These are phyloP conservation scores for Yarrowia porcina DNA, from an alignment of 805 yeast genomes.

Conservation along the genomic window DNA sequence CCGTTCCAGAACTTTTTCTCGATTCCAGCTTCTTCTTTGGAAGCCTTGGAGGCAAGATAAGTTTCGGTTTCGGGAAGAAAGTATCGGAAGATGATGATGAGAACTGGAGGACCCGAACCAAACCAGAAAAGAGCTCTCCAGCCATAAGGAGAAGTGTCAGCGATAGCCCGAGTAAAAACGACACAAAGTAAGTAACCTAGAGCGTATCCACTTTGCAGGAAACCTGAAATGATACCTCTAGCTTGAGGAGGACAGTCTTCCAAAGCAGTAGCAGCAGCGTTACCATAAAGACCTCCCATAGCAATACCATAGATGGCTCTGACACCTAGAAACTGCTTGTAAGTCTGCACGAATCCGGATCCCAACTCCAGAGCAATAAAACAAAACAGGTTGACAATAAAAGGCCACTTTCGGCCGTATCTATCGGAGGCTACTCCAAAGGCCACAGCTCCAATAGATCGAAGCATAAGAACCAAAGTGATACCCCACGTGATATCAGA, in stretches of 20 bases:
- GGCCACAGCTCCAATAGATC: constrained; percentile 66
- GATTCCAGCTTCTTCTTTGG: constrained; percentile 20
- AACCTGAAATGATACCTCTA: constrained; percentile 60
- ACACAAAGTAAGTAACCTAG: constrained; percentile 65
- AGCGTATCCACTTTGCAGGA: constrained; percentile 79
- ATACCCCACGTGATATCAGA: constrained; percentile 68
- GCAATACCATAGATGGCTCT: constrained; percentile 65
- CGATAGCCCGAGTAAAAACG: constrained; percentile 59
- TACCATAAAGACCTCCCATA: constrained; percentile 71
- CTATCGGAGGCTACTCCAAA: constrained; percentile 62
- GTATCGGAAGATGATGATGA: constrained; percentile 57
- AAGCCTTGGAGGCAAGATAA: constrained; percentile 40
- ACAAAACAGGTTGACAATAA: constrained; percentile 49
- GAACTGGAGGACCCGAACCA: constrained; percentile 61
- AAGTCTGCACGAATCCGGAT: constrained; percentile 61
- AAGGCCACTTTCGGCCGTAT: constrained; percentile 66
- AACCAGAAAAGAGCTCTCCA: constrained; percentile 79
- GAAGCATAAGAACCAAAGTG: constrained; percentile 65
- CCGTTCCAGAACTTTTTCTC: constrained; percentile 7
- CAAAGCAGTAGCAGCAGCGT: constrained; percentile 61
- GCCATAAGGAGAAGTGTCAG: constrained; percentile 47
- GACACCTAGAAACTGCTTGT: constrained; percentile 55
- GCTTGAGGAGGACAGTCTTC: constrained; percentile 61
- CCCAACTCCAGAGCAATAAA: constrained; percentile 60
- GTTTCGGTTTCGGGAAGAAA: constrained; percentile 59